Conservation (phyloP, 345 rosid species). For the Luvunga scandens region DNA sequence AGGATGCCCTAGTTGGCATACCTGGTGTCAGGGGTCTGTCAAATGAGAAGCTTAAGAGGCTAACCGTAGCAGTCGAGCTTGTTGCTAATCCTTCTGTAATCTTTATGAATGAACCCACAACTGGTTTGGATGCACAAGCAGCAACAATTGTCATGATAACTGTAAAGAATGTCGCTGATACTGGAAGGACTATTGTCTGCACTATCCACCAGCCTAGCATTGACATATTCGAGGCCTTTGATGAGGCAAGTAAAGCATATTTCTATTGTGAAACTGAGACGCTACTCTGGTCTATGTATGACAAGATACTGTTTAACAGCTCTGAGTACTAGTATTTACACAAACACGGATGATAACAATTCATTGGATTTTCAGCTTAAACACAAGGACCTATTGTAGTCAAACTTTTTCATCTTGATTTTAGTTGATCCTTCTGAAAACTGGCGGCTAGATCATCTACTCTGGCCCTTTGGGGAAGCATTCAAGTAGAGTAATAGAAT, state of each 20-base stretch:
- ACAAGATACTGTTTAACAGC: too few species aligned
- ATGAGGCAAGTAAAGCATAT: constrained; percentile 2
- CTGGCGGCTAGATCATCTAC: constrained; percentile 64
- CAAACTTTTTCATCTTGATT: too few species aligned
- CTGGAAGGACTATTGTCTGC: constrained; percentile 11
- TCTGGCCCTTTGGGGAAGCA: constrained; percentile 61
- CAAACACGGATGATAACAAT: too few species aligned
- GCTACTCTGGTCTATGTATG: too few species aligned
- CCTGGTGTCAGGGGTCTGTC: constrained; percentile 10
- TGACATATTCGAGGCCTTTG: constrained; percentile 6
- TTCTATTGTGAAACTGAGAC: too few species aligned
- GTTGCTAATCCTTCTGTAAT: constrained; percentile 10
- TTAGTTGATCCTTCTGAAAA: constrained; percentile 70
- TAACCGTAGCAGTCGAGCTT: constrained; percentile 9
- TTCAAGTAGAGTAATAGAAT: constrained; percentile 55
- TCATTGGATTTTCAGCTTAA: too few species aligned
- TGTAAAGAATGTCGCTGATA: constrained; percentile 12
- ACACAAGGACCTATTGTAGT: too few species aligned
- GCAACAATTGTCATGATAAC: constrained; percentile 12
- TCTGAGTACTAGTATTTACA: too few species aligned
- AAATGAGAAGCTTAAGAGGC: constrained; percentile 3
- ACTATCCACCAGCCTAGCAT: constrained; percentile 12
- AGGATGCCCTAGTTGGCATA: constrained; percentile 6
- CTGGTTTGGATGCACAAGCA: constrained; percentile 13
- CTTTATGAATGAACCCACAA: constrained; percentile 16